Evolutionary conservation across 23 red algal species (phyloP).

Genomic region (Gracilaria caudata): DNA sequence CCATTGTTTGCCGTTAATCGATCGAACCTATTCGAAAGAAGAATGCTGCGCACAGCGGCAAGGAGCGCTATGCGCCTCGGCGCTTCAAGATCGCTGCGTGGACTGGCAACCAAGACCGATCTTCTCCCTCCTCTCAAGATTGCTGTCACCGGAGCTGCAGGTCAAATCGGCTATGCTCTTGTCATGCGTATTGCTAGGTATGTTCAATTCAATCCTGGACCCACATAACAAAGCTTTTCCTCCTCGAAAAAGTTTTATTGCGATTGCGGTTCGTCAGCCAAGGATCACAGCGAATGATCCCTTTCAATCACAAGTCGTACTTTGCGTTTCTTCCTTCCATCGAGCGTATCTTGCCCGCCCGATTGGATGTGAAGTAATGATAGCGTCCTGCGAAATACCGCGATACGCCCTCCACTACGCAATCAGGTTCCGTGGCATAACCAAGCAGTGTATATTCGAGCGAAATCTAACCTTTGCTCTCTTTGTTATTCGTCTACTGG

Average conservation of each 20-base stretch:
- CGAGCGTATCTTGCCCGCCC: neutral
- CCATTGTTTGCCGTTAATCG: constrained; percentile 3
- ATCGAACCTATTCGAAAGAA: constrained; percentile 2
- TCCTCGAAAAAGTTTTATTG: neutral
- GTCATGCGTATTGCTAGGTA: constrained; percentile 94
- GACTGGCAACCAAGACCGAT: constrained; percentile 46
- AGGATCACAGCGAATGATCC: neutral
- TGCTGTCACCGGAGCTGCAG: constrained; percentile 97
- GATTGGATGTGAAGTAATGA: neutral
- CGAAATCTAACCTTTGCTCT: neutral
- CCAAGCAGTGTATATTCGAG: neutral
- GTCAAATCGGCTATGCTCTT: constrained; percentile 97
- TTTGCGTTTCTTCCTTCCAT: neutral
- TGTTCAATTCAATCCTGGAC: neutral
- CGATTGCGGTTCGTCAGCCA: neutral
- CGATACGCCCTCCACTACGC: neutral
- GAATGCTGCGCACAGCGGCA: constrained; percentile 44
- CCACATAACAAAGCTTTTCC: neutral
- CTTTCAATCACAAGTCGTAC: neutral
- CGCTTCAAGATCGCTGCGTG: constrained; percentile 39
- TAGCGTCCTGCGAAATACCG: neutral
- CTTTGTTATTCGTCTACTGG: neutral
- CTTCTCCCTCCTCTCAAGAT: constrained; percentile 83
- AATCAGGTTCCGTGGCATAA: no score
- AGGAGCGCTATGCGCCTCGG: constrained; percentile 32